Percentiles rank a stretch among this genome's conserved stretches.
phyloP scores from a whole-genome alignment of 345 rosid species.

The Iberis pinnata region DNA sequence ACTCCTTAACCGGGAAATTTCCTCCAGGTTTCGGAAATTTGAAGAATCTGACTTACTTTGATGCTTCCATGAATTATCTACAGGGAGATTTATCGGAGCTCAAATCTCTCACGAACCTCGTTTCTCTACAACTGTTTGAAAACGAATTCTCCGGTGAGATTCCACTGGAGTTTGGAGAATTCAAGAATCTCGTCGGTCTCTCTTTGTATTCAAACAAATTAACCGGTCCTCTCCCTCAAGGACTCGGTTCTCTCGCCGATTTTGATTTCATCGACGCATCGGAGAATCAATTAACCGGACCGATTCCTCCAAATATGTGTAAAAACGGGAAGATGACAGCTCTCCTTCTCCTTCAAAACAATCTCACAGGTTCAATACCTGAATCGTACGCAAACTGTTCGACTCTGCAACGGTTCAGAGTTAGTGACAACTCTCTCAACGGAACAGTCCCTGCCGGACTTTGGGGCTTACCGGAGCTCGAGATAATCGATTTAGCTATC shows the following conservation, averaged over 20 bases:
- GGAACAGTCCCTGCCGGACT: constrained; percentile 70
- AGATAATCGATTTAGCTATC: constrained; percentile 51
- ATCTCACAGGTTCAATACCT: constrained; percentile 69
- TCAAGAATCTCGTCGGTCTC: constrained; percentile 51
- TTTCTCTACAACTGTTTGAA: constrained; percentile 49
- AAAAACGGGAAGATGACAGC: constrained; percentile 57
- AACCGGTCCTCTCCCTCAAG: constrained; percentile 62
- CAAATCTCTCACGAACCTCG: constrained; percentile 45
- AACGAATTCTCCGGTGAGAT: constrained; percentile 61
- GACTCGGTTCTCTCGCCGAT: constrained; percentile 63
- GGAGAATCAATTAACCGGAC: constrained; percentile 61
- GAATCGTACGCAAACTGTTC: constrained; percentile 50
- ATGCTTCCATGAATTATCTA: constrained; percentile 50
- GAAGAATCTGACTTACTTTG: constrained; percentile 48
- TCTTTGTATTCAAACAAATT: constrained; percentile 62
- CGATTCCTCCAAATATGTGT: constrained; percentile 88
- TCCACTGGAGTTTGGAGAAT: constrained; percentile 64
- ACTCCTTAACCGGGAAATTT: constrained; percentile 51
- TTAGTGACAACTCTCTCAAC: constrained; percentile 51
- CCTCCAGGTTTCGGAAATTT: constrained; percentile 64
- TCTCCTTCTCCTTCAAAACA: constrained; percentile 68
- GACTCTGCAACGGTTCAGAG: constrained; percentile 61
- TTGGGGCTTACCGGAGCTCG: constrained; percentile 67
- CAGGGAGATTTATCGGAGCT: constrained; percentile 63
- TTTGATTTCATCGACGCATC: constrained; percentile 77